These are phyloP conservation scores for Scenedesmus sp. DNA, from an alignment of 163 green algal species.

Conservation along the genomic window DNA sequence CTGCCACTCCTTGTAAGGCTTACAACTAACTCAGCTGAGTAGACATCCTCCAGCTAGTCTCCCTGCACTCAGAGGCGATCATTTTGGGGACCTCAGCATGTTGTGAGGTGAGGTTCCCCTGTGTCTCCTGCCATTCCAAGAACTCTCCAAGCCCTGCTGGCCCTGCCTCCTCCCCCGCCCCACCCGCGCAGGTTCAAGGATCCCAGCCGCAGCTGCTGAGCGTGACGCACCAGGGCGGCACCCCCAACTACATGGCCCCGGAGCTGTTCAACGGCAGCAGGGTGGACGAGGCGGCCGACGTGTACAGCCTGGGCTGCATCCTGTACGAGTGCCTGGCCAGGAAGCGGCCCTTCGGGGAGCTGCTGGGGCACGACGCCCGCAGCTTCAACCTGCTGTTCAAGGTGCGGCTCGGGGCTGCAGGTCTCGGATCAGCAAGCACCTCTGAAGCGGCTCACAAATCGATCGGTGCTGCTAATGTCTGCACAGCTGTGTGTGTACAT, in stretches of 20 bases:
- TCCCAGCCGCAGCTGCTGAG: conserved; percentile 68
- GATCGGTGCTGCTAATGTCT: no score
- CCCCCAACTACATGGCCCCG: conserved; percentile 85
- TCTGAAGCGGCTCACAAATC: no score
- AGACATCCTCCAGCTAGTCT: no score
- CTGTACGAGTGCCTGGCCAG: conserved; percentile 85
- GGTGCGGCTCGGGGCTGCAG: not conserved
- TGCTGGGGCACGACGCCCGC: conserved; percentile 23
- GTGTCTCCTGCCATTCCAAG: no score
- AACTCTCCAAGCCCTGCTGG: no score
- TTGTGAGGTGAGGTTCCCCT: no score
- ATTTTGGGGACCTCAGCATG: no score
- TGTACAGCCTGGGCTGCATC: conserved; percentile 88
- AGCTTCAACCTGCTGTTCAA: conserved; percentile 62
- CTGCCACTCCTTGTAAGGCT: no score
- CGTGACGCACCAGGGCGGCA: conserved; percentile 71
- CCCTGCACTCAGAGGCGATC: no score
- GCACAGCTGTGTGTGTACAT: no score
- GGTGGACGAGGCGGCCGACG: conserved; percentile 87
- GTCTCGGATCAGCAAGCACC: not conserved
- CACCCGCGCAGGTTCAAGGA: conserved; percentile 65
- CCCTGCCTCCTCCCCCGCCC: no score
- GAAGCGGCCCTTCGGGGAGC: conserved; percentile 74
- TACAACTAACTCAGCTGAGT: no score
- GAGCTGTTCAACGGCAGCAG: conserved; percentile 54